phyloP scores from a whole-genome alignment of 2,329 filamentous ascomycete genomes.

The Colletotrichum acutatum region DNA sequence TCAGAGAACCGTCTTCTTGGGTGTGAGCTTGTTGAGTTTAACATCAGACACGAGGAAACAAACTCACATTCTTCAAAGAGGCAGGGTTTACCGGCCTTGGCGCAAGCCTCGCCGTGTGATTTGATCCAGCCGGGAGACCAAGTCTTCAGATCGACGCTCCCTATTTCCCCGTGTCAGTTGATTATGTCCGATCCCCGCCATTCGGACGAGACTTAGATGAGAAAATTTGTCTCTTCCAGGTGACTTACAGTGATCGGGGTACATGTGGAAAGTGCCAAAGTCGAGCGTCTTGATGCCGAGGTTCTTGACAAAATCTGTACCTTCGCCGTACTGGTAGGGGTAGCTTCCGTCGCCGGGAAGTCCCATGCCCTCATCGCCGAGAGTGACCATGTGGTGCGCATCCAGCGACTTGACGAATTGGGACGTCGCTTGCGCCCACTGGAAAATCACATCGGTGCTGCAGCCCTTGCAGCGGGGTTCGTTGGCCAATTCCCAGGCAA shows the following conservation, averaged over 20 bases:
- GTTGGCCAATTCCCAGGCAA: slow-evolving; percentile 65
- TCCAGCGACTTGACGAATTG: slow-evolving; percentile 72
- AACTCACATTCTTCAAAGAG: slow-evolving; percentile 22
- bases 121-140: slow-evolving; percentile 12
- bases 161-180: neutral
- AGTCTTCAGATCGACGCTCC: neutral
- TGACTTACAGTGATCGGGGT: slow-evolving; percentile 10
- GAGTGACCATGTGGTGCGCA: slow-evolving; percentile 68
- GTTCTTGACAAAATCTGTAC: slow-evolving; percentile 60
- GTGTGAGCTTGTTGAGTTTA: slow-evolving; percentile 6
- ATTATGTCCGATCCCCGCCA: neutral
- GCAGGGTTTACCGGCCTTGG: slow-evolving; percentile 16
- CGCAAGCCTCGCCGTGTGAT: slow-evolving; percentile 12
- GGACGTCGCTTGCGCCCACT: slow-evolving; percentile 68
- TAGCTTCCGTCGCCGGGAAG: slow-evolving; percentile 58
- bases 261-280: slow-evolving; percentile 39
- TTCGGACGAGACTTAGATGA: neutral
- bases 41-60: neutral
- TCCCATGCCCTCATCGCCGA: slow-evolving; percentile 65
- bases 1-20: slow-evolving; percentile 6
- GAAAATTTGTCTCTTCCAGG: neutral
- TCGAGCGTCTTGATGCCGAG: slow-evolving; percentile 61
- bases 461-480: slow-evolving; percentile 71
- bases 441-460: slow-evolving; percentile 64
- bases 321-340: slow-evolving; percentile 58